These are phyloP conservation scores for Cladosporium phlei DNA, from an alignment of 2,329 filamentous ascomycete species.

Conservation along the genomic window DNA sequence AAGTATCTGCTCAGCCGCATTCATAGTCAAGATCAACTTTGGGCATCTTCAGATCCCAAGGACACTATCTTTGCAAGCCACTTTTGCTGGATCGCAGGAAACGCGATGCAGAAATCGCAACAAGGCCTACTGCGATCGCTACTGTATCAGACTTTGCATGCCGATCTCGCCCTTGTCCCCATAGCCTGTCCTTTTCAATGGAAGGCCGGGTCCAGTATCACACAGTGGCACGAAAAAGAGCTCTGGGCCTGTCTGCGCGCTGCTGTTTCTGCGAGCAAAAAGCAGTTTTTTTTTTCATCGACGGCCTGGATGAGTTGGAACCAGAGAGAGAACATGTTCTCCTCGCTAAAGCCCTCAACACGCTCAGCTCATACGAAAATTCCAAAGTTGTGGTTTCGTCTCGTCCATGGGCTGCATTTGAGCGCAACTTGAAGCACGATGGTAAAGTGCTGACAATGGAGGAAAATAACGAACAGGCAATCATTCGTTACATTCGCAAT, in stretches of 20 bases:
- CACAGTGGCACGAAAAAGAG: neutral
- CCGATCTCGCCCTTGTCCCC: neutral
- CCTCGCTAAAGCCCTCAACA: neutral
- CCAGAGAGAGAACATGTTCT: neutral
- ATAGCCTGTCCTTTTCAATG: neutral
- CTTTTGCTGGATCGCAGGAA: conserved; percentile 1
- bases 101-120: neutral
- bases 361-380: neutral
- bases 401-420: no score
- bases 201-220: neutral
- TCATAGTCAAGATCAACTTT: neutral
- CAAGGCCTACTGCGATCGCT: neutral
- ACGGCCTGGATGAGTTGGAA: neutral
- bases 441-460: conserved; percentile 27
- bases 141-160: neutral
- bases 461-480: conserved; percentile 7
- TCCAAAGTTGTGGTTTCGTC: neutral
- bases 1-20: neutral
- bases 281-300: neutral
- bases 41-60: neutral
- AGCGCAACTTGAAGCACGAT: no score
- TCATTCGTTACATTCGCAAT: no score
- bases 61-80: neutral
- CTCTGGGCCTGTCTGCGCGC: neutral
- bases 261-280: neutral